phyloP scores from a whole-genome alignment of 2,329 filamentous ascomycete genomes.

The Diaporthe ilicicola region DNA sequence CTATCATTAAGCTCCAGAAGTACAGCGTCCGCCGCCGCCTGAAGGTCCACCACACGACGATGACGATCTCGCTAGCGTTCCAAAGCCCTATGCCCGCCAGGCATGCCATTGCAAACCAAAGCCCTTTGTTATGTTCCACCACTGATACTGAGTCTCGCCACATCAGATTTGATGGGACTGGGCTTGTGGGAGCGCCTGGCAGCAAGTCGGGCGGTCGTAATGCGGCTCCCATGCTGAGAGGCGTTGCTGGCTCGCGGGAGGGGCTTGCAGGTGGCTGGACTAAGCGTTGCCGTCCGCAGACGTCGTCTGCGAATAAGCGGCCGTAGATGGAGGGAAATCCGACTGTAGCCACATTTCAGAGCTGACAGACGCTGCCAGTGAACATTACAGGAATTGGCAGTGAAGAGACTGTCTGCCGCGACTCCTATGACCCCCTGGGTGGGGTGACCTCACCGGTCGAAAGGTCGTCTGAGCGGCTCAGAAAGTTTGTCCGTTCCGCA shows the following conservation, averaged over 20 bases:
- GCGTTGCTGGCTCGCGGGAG: background rate
- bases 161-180: background rate
- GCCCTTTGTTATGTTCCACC: background rate
- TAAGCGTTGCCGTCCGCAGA: background rate
- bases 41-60: slow-evolving; percentile 24
- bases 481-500: background rate
- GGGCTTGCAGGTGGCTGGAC: background rate
- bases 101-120: slow-evolving; percentile 15
- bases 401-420: background rate
- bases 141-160: background rate
- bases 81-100: slow-evolving; percentile 23
- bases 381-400: background rate
- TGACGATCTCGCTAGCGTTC: slow-evolving; percentile 25
- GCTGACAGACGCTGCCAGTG: background rate
- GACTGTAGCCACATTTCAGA: background rate
- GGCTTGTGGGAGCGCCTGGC: background rate
- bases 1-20: slow-evolving; percentile 22
- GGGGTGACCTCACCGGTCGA: background rate
- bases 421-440: background rate
- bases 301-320: background rate
- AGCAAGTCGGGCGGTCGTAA: background rate
- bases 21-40: slow-evolving; percentile 8
- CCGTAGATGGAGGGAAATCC: background rate
- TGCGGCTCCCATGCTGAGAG: background rate
- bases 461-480: background rate